Conservation (phyloP, 768 basidiomycete species). For the Leucogyrophana mollusca region DNA sequence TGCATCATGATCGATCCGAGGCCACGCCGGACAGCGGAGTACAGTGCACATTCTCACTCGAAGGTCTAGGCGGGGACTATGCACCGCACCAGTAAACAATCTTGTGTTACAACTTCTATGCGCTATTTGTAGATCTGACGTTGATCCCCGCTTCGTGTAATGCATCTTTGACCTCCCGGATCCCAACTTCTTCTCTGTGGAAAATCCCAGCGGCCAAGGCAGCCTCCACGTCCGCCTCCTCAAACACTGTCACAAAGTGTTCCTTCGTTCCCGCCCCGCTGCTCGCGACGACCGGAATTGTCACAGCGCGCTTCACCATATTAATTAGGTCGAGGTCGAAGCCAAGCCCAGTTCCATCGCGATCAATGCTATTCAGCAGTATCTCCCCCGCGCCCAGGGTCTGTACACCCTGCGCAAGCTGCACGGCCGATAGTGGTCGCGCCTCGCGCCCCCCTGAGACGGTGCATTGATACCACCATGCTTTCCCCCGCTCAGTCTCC, state of each 20-base stretch:
- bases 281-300: constrained; percentile 92
- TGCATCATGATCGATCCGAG: too few species aligned
- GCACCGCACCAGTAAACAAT: too few species aligned
- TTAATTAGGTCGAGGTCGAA: constrained; percentile 85
- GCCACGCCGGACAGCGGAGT: too few species aligned
- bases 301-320: constrained; percentile 72
- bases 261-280: constrained; percentile 83
- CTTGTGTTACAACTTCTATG: too few species aligned
- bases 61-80: too few species aligned
- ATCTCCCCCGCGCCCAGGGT: constrained; percentile 92
- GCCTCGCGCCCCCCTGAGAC: constrained; percentile 88
- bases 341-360: constrained; percentile 90
- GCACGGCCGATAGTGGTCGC: constrained; percentile 81
- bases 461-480: constrained; percentile 99
- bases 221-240: constrained; percentile 78
- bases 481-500: constrained; percentile 63
- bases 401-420: constrained; percentile 92
- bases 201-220: constrained; percentile 97
- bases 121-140: constrained; percentile 35
- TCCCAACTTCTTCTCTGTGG: constrained; percentile 85
- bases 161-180: constrained; percentile 73
- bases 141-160: constrained; percentile 49
- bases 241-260: constrained; percentile 90
- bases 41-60: too few species aligned
- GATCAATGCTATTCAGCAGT: constrained; percentile 92